Evolutionary conservation across 129 eudicot species (phyloP).

Genomic region (Flaveria brownii): DNA sequence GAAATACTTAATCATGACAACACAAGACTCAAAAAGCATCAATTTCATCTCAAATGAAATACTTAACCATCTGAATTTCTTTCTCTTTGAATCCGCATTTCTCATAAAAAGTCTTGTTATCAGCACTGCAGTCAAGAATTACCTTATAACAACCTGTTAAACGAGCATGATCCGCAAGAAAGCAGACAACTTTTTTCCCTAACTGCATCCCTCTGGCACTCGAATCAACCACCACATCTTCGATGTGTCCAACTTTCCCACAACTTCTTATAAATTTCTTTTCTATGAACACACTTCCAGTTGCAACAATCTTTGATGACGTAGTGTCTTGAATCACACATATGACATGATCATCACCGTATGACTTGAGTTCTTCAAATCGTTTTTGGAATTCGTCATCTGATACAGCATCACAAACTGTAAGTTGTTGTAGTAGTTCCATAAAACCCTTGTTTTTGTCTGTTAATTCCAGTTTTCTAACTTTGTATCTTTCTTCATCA

Average conservation of each 20-base stretch:
- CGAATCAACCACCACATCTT: slow-evolving; percentile 86
- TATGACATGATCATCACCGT: slow-evolving; percentile 69
- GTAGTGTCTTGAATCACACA: slow-evolving; percentile 67
- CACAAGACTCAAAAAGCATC: background rate
- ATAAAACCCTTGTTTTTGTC: slow-evolving; percentile 78
- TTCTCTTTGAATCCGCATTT: slow-evolving; percentile 75
- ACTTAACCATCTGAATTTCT: slow-evolving; percentile 74
- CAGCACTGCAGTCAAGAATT: slow-evolving; percentile 71
- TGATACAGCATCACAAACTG: slow-evolving; percentile 67
- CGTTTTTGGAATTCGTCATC: slow-evolving; percentile 57
- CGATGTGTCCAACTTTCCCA: slow-evolving; percentile 81
- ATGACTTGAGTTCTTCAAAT: slow-evolving; percentile 50
- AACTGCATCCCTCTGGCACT: slow-evolving; percentile 64
- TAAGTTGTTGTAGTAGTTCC: slow-evolving; percentile 71
- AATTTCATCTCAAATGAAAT: slow-evolving; percentile 44
- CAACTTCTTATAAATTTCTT: slow-evolving; percentile 74
- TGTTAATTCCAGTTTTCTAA: slow-evolving; percentile 63
- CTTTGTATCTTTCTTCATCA: slow-evolving; percentile 43
- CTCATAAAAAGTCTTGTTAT: slow-evolving; percentile 71
- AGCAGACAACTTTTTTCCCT: slow-evolving; percentile 68
- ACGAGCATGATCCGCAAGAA: slow-evolving; percentile 66
- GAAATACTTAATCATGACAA: background rate
- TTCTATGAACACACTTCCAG: slow-evolving; percentile 77
- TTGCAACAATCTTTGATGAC: slow-evolving; percentile 61
- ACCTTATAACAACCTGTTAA: slow-evolving; percentile 79